These are phyloP conservation scores for Apium graveolens DNA, from an alignment of 129 eudicot species.

Conservation along the genomic window DNA sequence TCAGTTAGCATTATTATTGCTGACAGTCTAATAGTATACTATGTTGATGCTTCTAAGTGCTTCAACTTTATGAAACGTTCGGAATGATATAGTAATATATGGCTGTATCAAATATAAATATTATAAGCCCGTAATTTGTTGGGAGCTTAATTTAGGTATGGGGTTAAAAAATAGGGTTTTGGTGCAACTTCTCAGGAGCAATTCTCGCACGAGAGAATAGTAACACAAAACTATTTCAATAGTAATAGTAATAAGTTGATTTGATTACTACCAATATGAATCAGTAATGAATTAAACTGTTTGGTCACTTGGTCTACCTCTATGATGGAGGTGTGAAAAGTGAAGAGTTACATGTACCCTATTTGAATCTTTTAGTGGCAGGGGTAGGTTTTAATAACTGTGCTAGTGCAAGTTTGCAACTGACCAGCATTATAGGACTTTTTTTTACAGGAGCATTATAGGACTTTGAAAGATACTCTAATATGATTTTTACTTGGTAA, in stretches of 20 bases:
- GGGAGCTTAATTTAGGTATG: neutral
- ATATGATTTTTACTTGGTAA: neutral
- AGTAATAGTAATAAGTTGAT: no score
- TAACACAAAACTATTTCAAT: no score
- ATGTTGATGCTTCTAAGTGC: neutral
- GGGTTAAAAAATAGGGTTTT: no score
- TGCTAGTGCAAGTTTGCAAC: constrained; percentile 3
- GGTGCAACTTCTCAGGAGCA: no score
- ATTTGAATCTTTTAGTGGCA: neutral
- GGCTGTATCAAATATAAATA: neutral
- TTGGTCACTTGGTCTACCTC: neutral
- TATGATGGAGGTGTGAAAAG: neutral
- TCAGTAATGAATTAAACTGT: neutral
- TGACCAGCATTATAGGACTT: neutral
- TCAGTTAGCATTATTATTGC: neutral
- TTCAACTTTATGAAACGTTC: neutral
- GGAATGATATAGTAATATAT: neutral
- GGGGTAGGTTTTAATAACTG: neutral
- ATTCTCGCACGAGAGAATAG: no score
- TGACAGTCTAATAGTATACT: neutral
- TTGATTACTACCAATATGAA: neutral
- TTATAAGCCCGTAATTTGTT: neutral
- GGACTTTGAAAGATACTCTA: neutral
- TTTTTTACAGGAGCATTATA: neutral
- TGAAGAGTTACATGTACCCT: neutral